A percentile compares a stretch with the other conserved stretches of the same genome.
Conservation (phyloP, 2,329 filamentous ascomycete species). For the Exophiala alcalophila region DNA sequence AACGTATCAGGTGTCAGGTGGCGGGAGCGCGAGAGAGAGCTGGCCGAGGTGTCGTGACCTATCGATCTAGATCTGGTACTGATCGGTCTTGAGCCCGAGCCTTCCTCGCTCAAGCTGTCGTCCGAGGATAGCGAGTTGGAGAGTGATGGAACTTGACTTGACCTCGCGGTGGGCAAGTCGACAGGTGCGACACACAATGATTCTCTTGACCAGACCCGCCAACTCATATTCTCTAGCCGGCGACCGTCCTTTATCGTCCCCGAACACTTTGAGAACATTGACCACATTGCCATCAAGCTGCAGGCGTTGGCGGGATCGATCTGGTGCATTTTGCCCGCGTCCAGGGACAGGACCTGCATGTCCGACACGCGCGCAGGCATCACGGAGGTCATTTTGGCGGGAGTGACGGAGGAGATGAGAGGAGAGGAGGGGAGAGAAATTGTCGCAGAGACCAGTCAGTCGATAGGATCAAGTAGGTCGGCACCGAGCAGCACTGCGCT, state of each 20-base stretch:
- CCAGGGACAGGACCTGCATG: slow-evolving; percentile 78
- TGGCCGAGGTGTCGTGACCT: slow-evolving; percentile 20
- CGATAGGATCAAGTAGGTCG: slow-evolving; percentile 1
- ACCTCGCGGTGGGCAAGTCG: slow-evolving; percentile 38
- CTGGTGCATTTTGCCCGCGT: slow-evolving; percentile 87
- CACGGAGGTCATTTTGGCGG: no score
- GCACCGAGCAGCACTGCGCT: slow-evolving; percentile 2
- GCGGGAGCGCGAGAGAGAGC: slow-evolving; percentile 62
- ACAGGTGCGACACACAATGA: slow-evolving; percentile 68
- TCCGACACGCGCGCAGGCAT: slow-evolving; percentile 85
- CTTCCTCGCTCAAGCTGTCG: slow-evolving; percentile 39
- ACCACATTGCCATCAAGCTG: slow-evolving; percentile 96
- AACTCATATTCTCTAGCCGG: slow-evolving; percentile 90
- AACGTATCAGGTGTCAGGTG: slow-evolving; percentile 91
- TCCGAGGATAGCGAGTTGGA: slow-evolving; percentile 76
- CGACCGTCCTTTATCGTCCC: slow-evolving; percentile 91
- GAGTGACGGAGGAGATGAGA: not conserved
- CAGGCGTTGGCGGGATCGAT: slow-evolving; percentile 91
- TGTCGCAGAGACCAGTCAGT: slow-evolving; percentile 7
- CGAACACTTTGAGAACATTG: slow-evolving; percentile 91
- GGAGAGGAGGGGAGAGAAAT: not conserved
- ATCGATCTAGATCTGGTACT: slow-evolving; percentile 28
- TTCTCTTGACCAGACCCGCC: slow-evolving; percentile 92
- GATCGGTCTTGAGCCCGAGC: slow-evolving; percentile 55
- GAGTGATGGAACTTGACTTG: slow-evolving; percentile 63